phyloP scores from a whole-genome alignment of 148 eudicot genomes.

The Rhododendron henanense region DNA sequence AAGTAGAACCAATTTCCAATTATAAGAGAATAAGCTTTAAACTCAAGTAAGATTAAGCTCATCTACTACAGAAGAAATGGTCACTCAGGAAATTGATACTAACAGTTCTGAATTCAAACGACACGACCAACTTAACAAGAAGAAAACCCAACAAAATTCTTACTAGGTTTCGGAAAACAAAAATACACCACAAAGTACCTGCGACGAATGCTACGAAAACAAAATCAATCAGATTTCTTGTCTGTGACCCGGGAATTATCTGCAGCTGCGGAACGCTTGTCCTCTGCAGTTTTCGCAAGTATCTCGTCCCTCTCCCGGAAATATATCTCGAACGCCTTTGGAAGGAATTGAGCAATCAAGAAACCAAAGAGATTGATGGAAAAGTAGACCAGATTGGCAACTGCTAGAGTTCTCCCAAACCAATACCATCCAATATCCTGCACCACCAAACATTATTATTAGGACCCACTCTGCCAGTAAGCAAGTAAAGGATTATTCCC shows the following conservation, averaged over 20 bases:
- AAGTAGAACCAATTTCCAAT: not conserved
- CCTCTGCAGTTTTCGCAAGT: conserved; percentile 42
- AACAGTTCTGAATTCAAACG: not conserved
- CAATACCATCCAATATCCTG: conserved; percentile 70
- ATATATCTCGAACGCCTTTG: conserved; percentile 72
- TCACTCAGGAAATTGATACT: not conserved
- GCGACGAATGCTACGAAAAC: not conserved
- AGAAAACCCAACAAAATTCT: not conserved
- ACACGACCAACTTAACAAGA: not conserved
- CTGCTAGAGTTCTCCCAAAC: conserved; percentile 62
- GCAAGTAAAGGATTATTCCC: not conserved
- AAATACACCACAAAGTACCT: not conserved
- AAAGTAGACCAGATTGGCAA: conserved; percentile 52
- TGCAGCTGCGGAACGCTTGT: conserved; percentile 29
- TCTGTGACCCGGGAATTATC: conserved; percentile 19
- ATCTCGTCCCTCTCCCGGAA: conserved; percentile 58
- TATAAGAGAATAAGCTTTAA: not conserved
- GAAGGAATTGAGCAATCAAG: conserved; percentile 70
- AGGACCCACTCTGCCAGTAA: not conserved
- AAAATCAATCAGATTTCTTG: conserved; percentile 38
- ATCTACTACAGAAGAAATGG: not conserved
- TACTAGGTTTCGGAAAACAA: not conserved
- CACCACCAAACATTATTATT: not conserved
- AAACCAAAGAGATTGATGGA: conserved; percentile 56
- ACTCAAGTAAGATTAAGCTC: not conserved